These are phyloP conservation scores for Hamigera avellanea DNA, from an alignment of 495 filamentous ascomycete species.

Conservation along the genomic window DNA sequence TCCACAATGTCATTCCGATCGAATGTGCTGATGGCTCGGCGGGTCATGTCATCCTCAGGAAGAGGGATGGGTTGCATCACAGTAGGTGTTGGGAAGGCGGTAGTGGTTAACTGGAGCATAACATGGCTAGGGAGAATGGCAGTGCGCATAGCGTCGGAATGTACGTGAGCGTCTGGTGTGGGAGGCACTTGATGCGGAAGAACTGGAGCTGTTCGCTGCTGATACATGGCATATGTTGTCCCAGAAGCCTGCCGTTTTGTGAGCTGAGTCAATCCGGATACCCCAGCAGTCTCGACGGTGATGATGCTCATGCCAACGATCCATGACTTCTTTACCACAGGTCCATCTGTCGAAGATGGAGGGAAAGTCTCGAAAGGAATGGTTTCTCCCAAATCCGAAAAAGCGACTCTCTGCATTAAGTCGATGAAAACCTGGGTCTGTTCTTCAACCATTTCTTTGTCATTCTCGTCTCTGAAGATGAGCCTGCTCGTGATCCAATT, in stretches of 20 bases:
- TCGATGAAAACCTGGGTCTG: conserved; percentile 90
- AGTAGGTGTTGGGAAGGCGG: conserved; percentile 58
- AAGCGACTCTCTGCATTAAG: conserved; percentile 87
- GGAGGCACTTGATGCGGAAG: conserved; percentile 54
- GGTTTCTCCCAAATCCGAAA: conserved; percentile 62
- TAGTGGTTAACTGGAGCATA: conserved; percentile 56
- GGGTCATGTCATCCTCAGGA: conserved; percentile 70
- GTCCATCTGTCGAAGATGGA: conserved; percentile 51
- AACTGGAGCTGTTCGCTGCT: conserved; percentile 56
- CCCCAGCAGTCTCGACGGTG: conserved; percentile 67
- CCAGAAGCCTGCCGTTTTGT: conserved; percentile 77
- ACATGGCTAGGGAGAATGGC: conserved; percentile 69
- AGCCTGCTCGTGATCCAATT: conserved; percentile 88
- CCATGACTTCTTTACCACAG: conserved; percentile 67
- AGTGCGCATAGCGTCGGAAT: conserved; percentile 25
- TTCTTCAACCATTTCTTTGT: conserved; percentile 70
- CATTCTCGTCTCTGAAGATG: conserved; percentile 58
- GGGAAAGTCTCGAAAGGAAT: conserved; percentile 42
- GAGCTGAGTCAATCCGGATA: conserved; percentile 65
- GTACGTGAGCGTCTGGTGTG: conserved; percentile 33
- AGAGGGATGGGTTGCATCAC: conserved; percentile 63
- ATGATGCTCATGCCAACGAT: conserved; percentile 78
- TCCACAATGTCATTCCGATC: conserved; percentile 87
- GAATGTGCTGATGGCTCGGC: conserved; percentile 65
- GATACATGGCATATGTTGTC: conserved; percentile 65